Base-by-base conservation (phyloP, 2,329 filamentous ascomycete species). In the Aspergillus sp. region DNA sequence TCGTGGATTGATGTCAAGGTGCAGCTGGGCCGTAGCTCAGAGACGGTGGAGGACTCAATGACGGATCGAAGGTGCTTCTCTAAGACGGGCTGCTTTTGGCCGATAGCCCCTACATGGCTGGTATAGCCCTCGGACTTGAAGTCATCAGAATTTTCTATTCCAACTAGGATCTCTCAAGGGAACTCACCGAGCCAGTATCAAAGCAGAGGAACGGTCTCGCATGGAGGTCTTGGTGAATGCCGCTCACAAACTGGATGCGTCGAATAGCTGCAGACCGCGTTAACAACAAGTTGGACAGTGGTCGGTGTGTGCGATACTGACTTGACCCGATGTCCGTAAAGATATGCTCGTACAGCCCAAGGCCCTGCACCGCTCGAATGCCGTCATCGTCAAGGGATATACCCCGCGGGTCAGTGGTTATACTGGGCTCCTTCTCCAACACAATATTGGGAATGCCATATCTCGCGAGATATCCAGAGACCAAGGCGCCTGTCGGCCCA, bases 361-460 rank as follows among this genome's bases (percentile, higher is more conserved):
- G 21, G 3, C 64, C 67, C 46, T 73, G 71, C 1, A 72, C 39
- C 11, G 64, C 54, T 7, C 70, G 64, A 45, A 73, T 71, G 0
- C 70, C 70, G 44, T 73, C 71, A 43, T 73, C 69, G 37, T 73
- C 69, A 5, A 73, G 56, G 7, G 66, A 66, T n/a, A 73, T 73
- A 4, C 69, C 72, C 21, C 70, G 60, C 1, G 72, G 70, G 51
- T 74, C 71, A 2, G 67, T 68, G 1, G 66, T 70, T 14, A 73
- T 68, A n/a, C 65, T 65, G 31, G 48, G 27, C 25, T 70, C 69
- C 50, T 64, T 68, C 40, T 73, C 70, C 4, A 74, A 37, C 2
- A 72, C 63, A 8, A 73, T 56, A 50, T 72, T 68, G 3, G 37
- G 49, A 8, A 72, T 57, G 1, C 52, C 58, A 67, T 62, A 23